phyloP scores from a whole-genome alignment of 1,284 basidiomycete species.

The Pseudozyma pruni region DNA sequence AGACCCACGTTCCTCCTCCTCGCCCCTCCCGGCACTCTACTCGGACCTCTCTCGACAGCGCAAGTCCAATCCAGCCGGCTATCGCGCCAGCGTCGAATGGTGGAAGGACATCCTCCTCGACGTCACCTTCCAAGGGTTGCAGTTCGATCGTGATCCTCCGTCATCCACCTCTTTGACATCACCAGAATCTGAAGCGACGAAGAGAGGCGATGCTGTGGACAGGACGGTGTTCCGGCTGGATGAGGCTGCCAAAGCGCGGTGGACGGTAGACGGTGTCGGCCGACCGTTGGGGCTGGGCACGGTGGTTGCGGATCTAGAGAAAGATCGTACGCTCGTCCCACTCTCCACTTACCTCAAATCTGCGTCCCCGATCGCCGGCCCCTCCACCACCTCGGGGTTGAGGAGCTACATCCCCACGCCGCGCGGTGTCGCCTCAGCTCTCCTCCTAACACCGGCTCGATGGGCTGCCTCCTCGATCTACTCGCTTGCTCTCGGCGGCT shows the following conservation, averaged over 20 bases:
- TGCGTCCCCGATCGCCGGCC: constrained; percentile 76
- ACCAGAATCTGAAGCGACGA: background rate
- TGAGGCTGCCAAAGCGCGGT: constrained; percentile 32
- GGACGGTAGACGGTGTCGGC: constrained; percentile 71
- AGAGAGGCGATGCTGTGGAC: background rate
- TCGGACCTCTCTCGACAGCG: constrained; percentile 87
- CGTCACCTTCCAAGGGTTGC: constrained; percentile 69
- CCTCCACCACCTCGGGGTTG: constrained; percentile 48
- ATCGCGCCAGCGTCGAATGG: constrained; percentile 83
- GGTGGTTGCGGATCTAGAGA: constrained; percentile 71
- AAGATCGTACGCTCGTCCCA: constrained; percentile 70
- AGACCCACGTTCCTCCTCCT: constrained; percentile 27
- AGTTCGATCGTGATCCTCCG: constrained; percentile 9
- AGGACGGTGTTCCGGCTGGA: constrained; percentile 74
- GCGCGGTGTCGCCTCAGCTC: constrained; percentile 11
- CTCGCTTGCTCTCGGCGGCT: constrained; percentile 72
- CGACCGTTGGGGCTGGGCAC: constrained; percentile 83
- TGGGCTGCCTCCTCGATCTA: constrained; percentile 81
- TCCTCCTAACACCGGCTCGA: constrained; percentile 57
- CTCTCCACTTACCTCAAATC: constrained; percentile 74
- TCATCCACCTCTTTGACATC: background rate
- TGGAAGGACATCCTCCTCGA: constrained; percentile 80
- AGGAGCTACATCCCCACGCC: constrained; percentile 25
- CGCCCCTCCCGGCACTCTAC: constrained; percentile 79
- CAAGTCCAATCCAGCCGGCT: constrained; percentile 83